A percentile compares a stretch with the other conserved stretches of the same genome.
These are phyloP conservation scores for Earliella scabrosa DNA, from an alignment of 1,284 basidiomycete genomes.

Conservation along the genomic window DNA sequence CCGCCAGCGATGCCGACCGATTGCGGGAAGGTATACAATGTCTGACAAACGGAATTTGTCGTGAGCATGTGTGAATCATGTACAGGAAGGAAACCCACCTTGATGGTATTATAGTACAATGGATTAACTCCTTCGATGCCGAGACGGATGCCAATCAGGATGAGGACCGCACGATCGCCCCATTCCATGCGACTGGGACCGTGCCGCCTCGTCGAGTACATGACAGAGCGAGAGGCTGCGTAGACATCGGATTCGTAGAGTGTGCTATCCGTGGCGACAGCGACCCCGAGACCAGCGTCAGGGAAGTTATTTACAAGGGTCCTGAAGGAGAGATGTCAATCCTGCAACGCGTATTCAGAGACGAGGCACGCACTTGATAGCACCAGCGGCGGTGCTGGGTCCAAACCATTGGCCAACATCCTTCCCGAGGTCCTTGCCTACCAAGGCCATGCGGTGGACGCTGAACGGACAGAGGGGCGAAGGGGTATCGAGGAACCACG, in stretches of 20 bases:
- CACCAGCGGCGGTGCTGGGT: slow-evolving; percentile 94
- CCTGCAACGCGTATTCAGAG: not conserved
- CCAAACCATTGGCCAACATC: slow-evolving; percentile 99
- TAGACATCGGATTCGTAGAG: slow-evolving; percentile 89
- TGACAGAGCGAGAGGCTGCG: slow-evolving; percentile 67
- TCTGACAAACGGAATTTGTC: slow-evolving; percentile 50
- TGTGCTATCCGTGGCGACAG: slow-evolving; percentile 79
- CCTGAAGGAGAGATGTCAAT: slow-evolving; percentile 40
- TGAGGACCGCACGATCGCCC: slow-evolving; percentile 86
- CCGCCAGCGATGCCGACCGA: slow-evolving; percentile 97
- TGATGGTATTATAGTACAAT: slow-evolving; percentile 92
- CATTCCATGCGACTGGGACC: slow-evolving; percentile 49
- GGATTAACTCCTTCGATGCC: slow-evolving; percentile 95
- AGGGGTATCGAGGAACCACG: slow-evolving; percentile 96
- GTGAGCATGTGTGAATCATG: slow-evolving; percentile 1
- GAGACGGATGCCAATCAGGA: slow-evolving; percentile 86
- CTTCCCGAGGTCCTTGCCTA: slow-evolving; percentile 94
- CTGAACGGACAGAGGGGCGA: slow-evolving; percentile 90
- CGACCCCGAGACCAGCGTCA: slow-evolving; percentile 81
- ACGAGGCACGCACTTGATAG: slow-evolving; percentile 74
- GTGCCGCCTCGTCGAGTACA: slow-evolving; percentile 39
- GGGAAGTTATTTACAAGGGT: slow-evolving; percentile 82
- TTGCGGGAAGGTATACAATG: slow-evolving; percentile 91
- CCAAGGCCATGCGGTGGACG: slow-evolving; percentile 94
- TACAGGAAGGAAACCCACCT: slow-evolving; percentile 53